Base-by-base conservation (phyloP, 257 asterid genomes). In the Henckelia pumila region DNA sequence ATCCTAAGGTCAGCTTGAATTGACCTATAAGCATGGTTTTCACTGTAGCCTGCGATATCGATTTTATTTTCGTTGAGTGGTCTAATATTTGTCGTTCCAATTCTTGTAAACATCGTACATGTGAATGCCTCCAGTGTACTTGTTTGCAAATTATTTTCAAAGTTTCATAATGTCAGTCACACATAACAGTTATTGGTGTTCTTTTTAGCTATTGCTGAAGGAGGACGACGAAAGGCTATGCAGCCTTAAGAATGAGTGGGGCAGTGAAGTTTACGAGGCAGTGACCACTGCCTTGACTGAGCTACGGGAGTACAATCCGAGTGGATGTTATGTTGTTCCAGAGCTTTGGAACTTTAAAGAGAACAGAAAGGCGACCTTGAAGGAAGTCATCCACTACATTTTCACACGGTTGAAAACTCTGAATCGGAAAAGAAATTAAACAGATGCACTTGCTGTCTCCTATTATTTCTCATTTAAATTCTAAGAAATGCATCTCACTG, bases 291-390 rank as follows among this genome's bases (percentile, higher is more conserved):
- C 85, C 61, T 63, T 79, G 61, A 56, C 37, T 63, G 89, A 84
- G 65, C 71, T 75, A 55, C 77, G 76, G 3, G 87, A 82, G 55
- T 82, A 84, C 70, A 84, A 84, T 61, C 81, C 85, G 1, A 79
- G 87, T 55, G 89, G 87, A 4, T 58, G 89, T 10, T 84, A 82
- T 17, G 80, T 71, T 37, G 83, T 77, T 59, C 64, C 83, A 1
- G 87, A 81, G 78, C 85, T 84, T 25, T 84, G 89, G 89, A 84
- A 79, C 76, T 79, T 79, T 74, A 84, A 82, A 30, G 89, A 82
- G 8, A 72, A 66, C 7, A 62, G 89, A 66, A 82, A 84, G 65
- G 89, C 89, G 50, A 84, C 87, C 2, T 74, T 84, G 2, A 82
- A 84, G 69, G 89, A 84, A 79, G 89, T 84, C 67, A 79, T 84